Conservation (phyloP, 768 basidiomycete species). For the Kwoniella newhampshirensis region DNA sequence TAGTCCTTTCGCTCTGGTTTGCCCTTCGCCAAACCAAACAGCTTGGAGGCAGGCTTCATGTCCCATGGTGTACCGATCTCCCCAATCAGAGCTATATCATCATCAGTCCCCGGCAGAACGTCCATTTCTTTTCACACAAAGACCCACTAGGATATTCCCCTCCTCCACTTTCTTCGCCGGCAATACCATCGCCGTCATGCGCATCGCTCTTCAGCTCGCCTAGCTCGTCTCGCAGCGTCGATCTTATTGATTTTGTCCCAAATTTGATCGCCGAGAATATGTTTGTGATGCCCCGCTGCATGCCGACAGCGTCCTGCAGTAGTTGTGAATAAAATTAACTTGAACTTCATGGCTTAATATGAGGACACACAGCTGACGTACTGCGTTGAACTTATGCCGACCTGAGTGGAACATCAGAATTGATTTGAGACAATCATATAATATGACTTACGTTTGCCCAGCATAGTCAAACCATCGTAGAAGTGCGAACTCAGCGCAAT, state of each 20-base stretch:
- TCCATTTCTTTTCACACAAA: not conserved
- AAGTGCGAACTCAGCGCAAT: conserved; percentile 81
- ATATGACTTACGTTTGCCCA: conserved; percentile 72
- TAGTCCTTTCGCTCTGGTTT: conserved; percentile 36
- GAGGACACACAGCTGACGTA: conserved; percentile 10
- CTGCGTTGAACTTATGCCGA: conserved; percentile 83
- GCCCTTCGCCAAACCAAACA: conserved; percentile 57
- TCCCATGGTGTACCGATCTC: conserved; percentile 79
- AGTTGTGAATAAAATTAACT: conserved; percentile 1
- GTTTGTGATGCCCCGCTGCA: conserved; percentile 70
- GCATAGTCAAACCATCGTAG: conserved; percentile 89
- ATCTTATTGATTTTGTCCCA: conserved; percentile 75
- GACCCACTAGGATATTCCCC: conserved; percentile 35
- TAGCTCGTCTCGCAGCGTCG: conserved; percentile 76
- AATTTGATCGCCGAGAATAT: conserved; percentile 71
- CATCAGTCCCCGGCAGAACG: not conserved
- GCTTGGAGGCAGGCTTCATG: conserved; percentile 71
- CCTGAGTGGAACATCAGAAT: conserved; percentile 10
- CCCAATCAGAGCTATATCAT: conserved; percentile 53
- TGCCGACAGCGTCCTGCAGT: conserved; percentile 65
- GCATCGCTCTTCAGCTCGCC: conserved; percentile 77
- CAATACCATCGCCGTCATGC: conserved; percentile 21
- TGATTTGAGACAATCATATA: not conserved
- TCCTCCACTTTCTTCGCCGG: conserved; percentile 12
- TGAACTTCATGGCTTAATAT: too few species aligned